phyloP scores from a whole-genome alignment of 2,329 filamentous ascomycete genomes.

The Metarhizium guizhouense region DNA sequence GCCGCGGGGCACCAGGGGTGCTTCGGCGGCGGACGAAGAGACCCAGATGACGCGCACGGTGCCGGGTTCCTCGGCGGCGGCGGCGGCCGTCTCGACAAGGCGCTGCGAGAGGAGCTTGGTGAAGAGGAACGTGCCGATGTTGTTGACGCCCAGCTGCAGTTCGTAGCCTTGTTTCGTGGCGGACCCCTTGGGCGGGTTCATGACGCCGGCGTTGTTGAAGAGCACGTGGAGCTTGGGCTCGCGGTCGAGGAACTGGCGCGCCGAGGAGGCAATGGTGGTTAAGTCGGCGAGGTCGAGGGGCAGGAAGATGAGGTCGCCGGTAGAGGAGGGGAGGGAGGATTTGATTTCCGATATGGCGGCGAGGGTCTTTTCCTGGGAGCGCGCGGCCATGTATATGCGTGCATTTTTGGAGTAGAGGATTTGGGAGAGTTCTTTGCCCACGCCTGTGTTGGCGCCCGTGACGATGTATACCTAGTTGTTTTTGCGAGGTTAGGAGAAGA shows the following conservation, averaged over 20 bases:
- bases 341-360: conserved; percentile 25
- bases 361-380: conserved; percentile 29
- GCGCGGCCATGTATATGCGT: conserved; percentile 42
- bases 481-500: not conserved
- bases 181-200: conserved; percentile 8
- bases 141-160: conserved; percentile 32
- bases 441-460: conserved; percentile 25
- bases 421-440: conserved; percentile 39
- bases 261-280: conserved; percentile 18
- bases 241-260: conserved; percentile 11
- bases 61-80: conserved; percentile 14
- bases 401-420: conserved; percentile 42
- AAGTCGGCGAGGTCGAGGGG: conserved; percentile 29
- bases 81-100: conserved; percentile 21
- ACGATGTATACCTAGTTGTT: conserved; percentile 35
- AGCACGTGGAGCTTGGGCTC: conserved; percentile 25
- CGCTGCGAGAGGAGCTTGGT: conserved; percentile 27
- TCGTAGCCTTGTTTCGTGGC: conserved; percentile 18
- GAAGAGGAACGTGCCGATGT: conserved; percentile 30
- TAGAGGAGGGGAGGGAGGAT: conserved; percentile 27
- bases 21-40: conserved; percentile 11
- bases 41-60: conserved; percentile 25
- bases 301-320: conserved; percentile 29
- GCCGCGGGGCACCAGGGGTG: conserved; percentile 8
- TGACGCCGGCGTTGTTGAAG: conserved; percentile 31